Evolutionary conservation across 306 rosid genomes (phyloP), one percentile per base, ranked within the genome.

Genomic region (Vigna radiata): DNA sequence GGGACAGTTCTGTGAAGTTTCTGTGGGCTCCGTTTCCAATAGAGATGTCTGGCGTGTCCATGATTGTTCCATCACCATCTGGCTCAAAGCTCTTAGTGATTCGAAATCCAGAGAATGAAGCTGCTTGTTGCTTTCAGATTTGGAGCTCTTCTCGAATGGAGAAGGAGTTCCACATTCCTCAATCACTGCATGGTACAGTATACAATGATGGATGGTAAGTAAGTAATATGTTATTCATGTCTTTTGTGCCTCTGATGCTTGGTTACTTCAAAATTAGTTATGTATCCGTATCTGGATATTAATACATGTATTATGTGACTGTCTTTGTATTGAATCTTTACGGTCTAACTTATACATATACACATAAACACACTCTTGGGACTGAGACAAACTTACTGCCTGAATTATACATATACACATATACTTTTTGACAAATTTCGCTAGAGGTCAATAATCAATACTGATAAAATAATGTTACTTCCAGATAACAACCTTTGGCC

Each of bases 11-110:
- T 41, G 88, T 83, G 25, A 79, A 86, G 44, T 91, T 94, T 77
- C 82, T 73, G 17, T 91, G 98, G 97, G 66, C 89, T 70, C 91
- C 94, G 11, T 94, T 94, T 86, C 97, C 98, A 58, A 50, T 86
- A 25, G 92, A 90, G 87, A 87, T 90, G 87, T 67, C 76, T 0
- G 94, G 90, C 56, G 88, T 85, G 49, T 90, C 91, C 68, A 54
- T 79, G 69, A 75, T 91, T 70, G 85, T 87, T 84, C 97, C 97
- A 47, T 93, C 98, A 0, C 97, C 96, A 1, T 91, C 96, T 53
- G 91, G 94, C 13, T 78, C 89, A 8, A 91, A 91, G 84, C 86
- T 93, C 65, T 83, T 91, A 13, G 83, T 85, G 4, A 79, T 93
- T 82, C 88, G 90, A 58, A 87, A 91, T 82, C 77, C 88, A 0